Base-by-base conservation (phyloP, 2,329 filamentous ascomycete species). In the Periconia sp. region DNA sequence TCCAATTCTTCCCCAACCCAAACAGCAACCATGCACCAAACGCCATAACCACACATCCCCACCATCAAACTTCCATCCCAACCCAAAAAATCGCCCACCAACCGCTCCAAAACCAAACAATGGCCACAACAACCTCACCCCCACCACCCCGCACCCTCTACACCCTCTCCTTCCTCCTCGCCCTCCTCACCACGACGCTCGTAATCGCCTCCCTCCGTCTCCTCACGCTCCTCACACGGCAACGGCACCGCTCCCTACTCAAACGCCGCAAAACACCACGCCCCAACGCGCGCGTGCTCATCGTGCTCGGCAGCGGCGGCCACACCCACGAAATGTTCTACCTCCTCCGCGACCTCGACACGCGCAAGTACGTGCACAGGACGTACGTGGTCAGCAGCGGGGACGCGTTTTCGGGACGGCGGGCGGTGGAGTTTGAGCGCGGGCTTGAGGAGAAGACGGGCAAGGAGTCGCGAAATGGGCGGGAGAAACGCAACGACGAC, bases 291-390 rank as follows among this genome's bases (percentile, higher is more conserved):
- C 85, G 92, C 72, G 79, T 92, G 50, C 79, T 96, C 31, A 83
- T 96, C 58, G 87, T 97, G 23, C 87, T 97, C 20, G 94, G 94
- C 49, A 95, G 90, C 2, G 94, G 94, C 31, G 94, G 94, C 1
- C 94, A 99, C 75, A 97, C 94, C 0, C 87, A 91, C 45, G 94
- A 99, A 75, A 96, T 99, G 89, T 81, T 96, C 58, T 86, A 88
- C 66, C 89, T 97, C 78, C 84, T 99, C 63, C 77, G 80, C 61
- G 83, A 82, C 60, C 75, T 87, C 1, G 69, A 77, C 51, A 73
- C 74, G 49, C 47, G 54, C 8, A 71, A 73, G 47, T 79, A 75
- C 69, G 79, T 76, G 6, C 87, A 90, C 64, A 84, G 94, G 23
- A 93, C 91, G 27, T 99, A 96, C 72, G 77, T 96, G 19, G 81